These are phyloP conservation scores for Casuarina cunninghamiana DNA, from an alignment of 306 rosid species.

Conservation along the genomic window DNA sequence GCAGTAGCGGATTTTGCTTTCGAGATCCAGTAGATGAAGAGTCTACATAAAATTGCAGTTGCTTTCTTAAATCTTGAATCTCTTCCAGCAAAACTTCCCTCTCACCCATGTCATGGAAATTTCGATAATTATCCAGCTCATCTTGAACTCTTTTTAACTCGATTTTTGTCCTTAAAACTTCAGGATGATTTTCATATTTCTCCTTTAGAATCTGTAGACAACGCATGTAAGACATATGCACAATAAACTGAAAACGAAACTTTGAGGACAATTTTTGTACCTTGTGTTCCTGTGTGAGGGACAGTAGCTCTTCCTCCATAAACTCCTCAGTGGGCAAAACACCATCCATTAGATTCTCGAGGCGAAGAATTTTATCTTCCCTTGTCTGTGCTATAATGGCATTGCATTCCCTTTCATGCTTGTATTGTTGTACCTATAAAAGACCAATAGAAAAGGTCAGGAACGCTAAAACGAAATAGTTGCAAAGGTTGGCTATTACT, in stretches of 20 bases:
- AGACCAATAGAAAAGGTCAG: constrained; percentile 36
- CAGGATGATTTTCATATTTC: constrained; percentile 90
- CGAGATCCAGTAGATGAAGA: constrained; percentile 55
- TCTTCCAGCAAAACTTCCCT: constrained; percentile 95
- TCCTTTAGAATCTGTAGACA: constrained; percentile 75
- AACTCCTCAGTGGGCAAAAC: constrained; percentile 86
- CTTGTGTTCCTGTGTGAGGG: constrained; percentile 74
- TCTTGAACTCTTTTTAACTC: constrained; percentile 77
- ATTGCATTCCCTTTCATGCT: constrained; percentile 90
- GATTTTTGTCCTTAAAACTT: constrained; percentile 69
- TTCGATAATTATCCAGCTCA: constrained; percentile 67
- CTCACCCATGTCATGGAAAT: constrained; percentile 81
- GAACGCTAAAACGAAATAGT: constrained; percentile 21
- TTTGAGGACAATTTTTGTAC: constrained; percentile 41
- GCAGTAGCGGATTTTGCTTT: constrained; percentile 58
- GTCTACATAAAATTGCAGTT: constrained; percentile 80
- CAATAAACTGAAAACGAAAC: constrained; percentile 12
- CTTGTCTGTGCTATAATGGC: constrained; percentile 84
- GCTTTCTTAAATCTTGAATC: constrained; percentile 88
- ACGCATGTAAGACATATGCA: constrained; percentile 29
- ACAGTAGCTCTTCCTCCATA: constrained; percentile 75
- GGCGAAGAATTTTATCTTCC: constrained; percentile 90
- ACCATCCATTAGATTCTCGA: constrained; percentile 93
- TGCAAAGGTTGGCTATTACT: constrained; percentile 8
- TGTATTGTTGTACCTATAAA: constrained; percentile 86